Conservation (phyloP, 106 monocot species). For the Ottelia alismoides region DNA sequence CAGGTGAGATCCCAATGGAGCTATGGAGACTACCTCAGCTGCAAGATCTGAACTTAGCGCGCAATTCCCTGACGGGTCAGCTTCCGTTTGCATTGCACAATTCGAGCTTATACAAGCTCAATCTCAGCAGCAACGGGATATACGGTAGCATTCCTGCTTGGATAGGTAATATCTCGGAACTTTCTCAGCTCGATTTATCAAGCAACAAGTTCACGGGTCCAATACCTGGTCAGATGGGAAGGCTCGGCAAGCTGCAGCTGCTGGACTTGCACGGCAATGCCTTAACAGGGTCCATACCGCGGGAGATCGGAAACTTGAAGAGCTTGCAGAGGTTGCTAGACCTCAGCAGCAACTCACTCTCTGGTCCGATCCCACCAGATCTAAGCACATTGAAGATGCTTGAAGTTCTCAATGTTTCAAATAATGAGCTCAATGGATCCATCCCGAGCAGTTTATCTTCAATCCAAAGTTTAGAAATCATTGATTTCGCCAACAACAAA, state of each 20-base stretch:
- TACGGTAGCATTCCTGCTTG: conserved; percentile 30
- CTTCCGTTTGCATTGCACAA: conserved; percentile 34
- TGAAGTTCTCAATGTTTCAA: conserved; percentile 49
- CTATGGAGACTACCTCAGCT: conserved; percentile 20
- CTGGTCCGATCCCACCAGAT: conserved; percentile 19
- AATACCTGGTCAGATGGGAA: conserved; percentile 34
- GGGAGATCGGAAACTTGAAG: conserved; percentile 29
- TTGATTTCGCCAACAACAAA: conserved; percentile 73
- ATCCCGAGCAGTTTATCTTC: conserved; percentile 23
- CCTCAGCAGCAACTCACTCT: conserved; percentile 10
- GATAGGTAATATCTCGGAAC: conserved; percentile 10
- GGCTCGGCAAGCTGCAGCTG: neutral
- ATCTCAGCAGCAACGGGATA: conserved; percentile 34
- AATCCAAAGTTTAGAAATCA: conserved; percentile 34
- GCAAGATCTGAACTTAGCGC: conserved; percentile 15
- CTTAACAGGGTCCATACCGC: conserved; percentile 28
- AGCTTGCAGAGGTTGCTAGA: conserved; percentile 12
- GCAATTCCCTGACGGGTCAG: conserved; percentile 32
- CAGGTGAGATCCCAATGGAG: conserved; percentile 26
- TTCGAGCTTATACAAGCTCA: conserved; percentile 25
- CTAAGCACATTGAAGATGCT: conserved; percentile 32
- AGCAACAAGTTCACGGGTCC: conserved; percentile 24
- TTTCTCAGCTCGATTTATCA: conserved; percentile 37
- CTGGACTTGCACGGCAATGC: conserved; percentile 10
- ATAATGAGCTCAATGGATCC: conserved; percentile 41